Conservation (phyloP, 208 protist species). For the Acanthamoeba healyi region DNA sequence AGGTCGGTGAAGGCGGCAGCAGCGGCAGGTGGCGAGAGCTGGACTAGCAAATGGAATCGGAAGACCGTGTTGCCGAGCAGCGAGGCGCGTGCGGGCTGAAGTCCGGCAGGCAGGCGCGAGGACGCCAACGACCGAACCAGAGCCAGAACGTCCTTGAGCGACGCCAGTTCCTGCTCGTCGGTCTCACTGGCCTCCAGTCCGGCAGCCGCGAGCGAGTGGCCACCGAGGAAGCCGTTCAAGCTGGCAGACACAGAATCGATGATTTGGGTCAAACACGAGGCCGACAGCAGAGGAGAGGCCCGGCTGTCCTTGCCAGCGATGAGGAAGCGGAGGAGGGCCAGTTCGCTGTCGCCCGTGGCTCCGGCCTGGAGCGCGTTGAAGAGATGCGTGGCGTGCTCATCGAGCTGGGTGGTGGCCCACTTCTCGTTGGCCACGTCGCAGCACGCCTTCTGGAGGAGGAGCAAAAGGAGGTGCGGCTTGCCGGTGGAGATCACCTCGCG, state of each 20-base stretch:
- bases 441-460: slow-evolving; percentile 38
- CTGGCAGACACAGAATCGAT: background rate
- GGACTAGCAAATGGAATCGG: slow-evolving; percentile 2
- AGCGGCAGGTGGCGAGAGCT: background rate
- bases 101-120: background rate
- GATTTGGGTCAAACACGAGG: background rate
- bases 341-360: background rate
- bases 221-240: background rate
- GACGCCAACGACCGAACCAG: background rate
- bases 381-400: slow-evolving; percentile 46
- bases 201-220: background rate
- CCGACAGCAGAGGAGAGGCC: slow-evolving; percentile 24
- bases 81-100: background rate
- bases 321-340: slow-evolving; percentile 35
- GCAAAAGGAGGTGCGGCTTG: background rate
- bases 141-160: background rate
- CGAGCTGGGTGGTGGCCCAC: slow-evolving; percentile 25
- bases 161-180: background rate
- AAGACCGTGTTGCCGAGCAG: slow-evolving; percentile 55
- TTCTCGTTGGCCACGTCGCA: background rate
- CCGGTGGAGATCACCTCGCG: background rate
- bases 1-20: background rate
- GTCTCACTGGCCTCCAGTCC: background rate
- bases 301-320: slow-evolving; percentile 51
- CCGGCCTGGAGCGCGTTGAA: slow-evolving; percentile 56